Percentiles rank a stretch among this genome's conserved stretches.
phyloP scores from a whole-genome alignment of 164 flowering plant genomes.

The Kingdonia uniflora region DNA sequence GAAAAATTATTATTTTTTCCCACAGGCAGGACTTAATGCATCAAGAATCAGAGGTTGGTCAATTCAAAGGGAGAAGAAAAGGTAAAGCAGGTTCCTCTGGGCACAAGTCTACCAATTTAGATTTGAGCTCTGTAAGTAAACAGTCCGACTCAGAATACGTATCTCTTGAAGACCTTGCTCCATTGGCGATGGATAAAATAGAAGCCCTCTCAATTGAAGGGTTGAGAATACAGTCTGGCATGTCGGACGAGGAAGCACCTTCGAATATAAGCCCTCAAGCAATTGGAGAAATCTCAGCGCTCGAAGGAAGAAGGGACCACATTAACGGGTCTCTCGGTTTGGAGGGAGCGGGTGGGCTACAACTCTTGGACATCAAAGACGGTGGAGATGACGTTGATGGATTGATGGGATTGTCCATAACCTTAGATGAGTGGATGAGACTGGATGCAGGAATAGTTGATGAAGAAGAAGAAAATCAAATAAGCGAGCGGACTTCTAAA shows the following conservation, averaged over 20 bases:
- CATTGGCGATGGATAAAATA: constrained; percentile 86
- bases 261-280: constrained; percentile 59
- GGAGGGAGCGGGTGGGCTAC: constrained; percentile 76
- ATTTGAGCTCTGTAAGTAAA: constrained; percentile 18
- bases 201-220: constrained; percentile 95
- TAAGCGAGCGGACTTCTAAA: constrained; percentile 58
- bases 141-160: constrained; percentile 50
- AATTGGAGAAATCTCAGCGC: constrained; percentile 56
- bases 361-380: constrained; percentile 62
- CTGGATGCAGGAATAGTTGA: constrained; percentile 76
- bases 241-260: constrained; percentile 73
- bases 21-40: constrained; percentile 30
- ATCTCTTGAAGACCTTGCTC: constrained; percentile 86
- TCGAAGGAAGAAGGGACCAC: constrained; percentile 41
- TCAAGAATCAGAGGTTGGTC: constrained; percentile 26
- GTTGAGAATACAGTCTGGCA: constrained; percentile 81
- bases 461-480: constrained; percentile 55
- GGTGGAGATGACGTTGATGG: constrained; percentile 60
- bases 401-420: constrained; percentile 74
- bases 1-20: not conserved
- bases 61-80: constrained; percentile 16
- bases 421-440: constrained; percentile 92
- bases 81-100: constrained; percentile 23
- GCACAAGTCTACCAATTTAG: constrained; percentile 13
- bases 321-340: constrained; percentile 50